Evolutionary conservation across 2,329 filamentous ascomycete genomes (phyloP).

Genomic region (Trichoderma sp.): DNA sequence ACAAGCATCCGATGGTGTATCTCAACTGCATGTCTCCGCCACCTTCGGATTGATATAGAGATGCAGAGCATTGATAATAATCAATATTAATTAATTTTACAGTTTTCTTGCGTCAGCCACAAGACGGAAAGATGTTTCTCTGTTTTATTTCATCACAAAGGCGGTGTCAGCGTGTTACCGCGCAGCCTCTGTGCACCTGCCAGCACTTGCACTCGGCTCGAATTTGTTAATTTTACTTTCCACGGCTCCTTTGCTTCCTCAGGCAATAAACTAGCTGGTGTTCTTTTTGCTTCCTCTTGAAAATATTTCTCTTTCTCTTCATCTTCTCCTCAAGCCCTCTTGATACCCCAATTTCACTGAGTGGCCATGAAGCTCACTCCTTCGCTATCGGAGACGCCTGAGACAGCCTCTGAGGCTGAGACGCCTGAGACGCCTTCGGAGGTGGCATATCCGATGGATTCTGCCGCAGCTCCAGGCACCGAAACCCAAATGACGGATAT

Average conservation of each 20-base stretch:
- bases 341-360: neutral
- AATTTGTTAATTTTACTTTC: too few relatives aligned
- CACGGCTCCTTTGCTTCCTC: neutral
- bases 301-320: neutral
- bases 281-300: neutral
- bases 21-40: neutral
- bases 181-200: conserved; percentile 12
- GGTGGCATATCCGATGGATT: neutral
- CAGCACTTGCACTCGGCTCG: neutral
- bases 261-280: neutral
- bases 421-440: too few relatives aligned
- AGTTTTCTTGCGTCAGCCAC: neutral
- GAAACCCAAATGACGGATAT: neutral
- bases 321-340: too few relatives aligned
- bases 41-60: neutral
- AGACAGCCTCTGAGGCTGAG: too few relatives aligned
- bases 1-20: neutral
- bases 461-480: neutral
- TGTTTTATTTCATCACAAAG: neutral
- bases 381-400: too few relatives aligned
- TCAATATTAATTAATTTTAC: neutral
- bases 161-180: neutral
- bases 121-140: neutral
- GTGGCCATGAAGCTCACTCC: neutral
- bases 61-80: neutral